Percentiles rank a stretch among this genome's conserved stretches.
phyloP scores from a whole-genome alignment of 2,329 filamentous ascomycete genomes.

The Aschersonia sp. region DNA sequence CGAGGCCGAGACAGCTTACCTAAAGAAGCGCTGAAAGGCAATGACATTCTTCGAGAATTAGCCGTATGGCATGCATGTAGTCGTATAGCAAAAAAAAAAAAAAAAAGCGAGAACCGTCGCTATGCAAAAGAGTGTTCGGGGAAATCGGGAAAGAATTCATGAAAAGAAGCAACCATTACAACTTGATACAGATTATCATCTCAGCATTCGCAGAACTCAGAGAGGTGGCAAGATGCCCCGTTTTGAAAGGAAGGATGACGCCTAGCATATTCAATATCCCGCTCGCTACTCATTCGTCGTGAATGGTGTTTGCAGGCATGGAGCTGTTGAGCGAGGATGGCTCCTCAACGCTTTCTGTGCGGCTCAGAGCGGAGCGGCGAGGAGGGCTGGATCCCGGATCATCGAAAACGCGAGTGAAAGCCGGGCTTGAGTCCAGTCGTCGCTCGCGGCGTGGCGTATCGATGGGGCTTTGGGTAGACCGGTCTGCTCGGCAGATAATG shows the following conservation, averaged over 20 bases:
- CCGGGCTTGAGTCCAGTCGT: constrained; percentile 43
- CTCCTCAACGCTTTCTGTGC: constrained; percentile 32
- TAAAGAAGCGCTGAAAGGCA: no score
- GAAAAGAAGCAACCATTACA: no score
- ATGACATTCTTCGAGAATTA: no score
- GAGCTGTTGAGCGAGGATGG: constrained; percentile 36
- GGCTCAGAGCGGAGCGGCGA: constrained; percentile 33
- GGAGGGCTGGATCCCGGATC: constrained; percentile 43
- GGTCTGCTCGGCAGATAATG: constrained; percentile 42
- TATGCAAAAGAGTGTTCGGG: constrained; percentile 17
- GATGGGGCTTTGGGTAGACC: constrained; percentile 40
- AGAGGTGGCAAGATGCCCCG: no score
- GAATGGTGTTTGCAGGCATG: constrained; percentile 37
- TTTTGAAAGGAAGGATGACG: no score
- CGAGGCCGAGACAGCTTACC: no score
- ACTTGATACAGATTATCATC: no score
- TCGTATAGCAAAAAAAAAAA: background rate
- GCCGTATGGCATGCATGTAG: no score
- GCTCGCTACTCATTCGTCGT: constrained; percentile 42
- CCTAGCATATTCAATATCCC: no score
- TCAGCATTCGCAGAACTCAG: no score
- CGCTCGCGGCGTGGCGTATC: constrained; percentile 31
- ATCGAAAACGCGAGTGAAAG: constrained; percentile 52
- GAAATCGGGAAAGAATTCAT: background rate
- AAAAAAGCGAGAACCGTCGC: constrained; percentile 14